Conservation (phyloP, 495 filamentous ascomycete genomes). For the Tuber melanosporum region DNA sequence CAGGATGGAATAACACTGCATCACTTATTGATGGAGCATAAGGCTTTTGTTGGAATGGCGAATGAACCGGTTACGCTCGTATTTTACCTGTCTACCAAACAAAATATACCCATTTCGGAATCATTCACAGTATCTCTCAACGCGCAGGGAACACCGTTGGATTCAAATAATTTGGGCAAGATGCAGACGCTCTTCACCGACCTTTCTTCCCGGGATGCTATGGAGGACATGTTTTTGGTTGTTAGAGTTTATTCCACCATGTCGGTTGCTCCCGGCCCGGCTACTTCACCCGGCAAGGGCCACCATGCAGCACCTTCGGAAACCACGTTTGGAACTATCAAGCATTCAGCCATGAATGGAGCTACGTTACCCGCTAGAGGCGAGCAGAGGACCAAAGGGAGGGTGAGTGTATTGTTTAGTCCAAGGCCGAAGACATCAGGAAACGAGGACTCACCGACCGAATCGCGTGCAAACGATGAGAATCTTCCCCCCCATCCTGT, state of each 20-base stretch:
- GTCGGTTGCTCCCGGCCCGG: constrained; percentile 14
- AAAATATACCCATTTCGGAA: constrained; percentile 68
- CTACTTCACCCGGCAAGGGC: constrained; percentile 16
- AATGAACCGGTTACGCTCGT: constrained; percentile 67
- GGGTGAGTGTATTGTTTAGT: constrained; percentile 41
- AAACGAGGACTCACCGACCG: constrained; percentile 23
- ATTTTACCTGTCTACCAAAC: constrained; percentile 70
- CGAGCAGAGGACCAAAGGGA: constrained; percentile 36
- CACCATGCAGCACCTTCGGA: constrained; percentile 17
- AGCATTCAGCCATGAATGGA: constrained; percentile 21
- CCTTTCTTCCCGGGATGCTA: constrained; percentile 72
- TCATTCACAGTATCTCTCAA: constrained; percentile 74
- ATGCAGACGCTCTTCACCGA: constrained; percentile 85
- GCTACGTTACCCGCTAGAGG: constrained; percentile 20
- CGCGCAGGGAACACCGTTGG: constrained; percentile 59
- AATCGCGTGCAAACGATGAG: constrained; percentile 29
- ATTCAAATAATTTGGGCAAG: constrained; percentile 54
- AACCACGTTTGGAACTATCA: constrained; percentile 17
- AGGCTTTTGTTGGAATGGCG: constrained; percentile 64
- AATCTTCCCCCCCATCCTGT: constrained; percentile 17
- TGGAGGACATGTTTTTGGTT: constrained; percentile 79
- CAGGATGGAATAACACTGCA: constrained; percentile 68
- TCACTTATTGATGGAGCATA: constrained; percentile 80
- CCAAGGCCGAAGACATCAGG: constrained; percentile 36
- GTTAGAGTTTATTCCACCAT: constrained; percentile 62